These are phyloP conservation scores for Sherardia arvensis DNA, from an alignment of 257 asterid species.

Conservation along the genomic window DNA sequence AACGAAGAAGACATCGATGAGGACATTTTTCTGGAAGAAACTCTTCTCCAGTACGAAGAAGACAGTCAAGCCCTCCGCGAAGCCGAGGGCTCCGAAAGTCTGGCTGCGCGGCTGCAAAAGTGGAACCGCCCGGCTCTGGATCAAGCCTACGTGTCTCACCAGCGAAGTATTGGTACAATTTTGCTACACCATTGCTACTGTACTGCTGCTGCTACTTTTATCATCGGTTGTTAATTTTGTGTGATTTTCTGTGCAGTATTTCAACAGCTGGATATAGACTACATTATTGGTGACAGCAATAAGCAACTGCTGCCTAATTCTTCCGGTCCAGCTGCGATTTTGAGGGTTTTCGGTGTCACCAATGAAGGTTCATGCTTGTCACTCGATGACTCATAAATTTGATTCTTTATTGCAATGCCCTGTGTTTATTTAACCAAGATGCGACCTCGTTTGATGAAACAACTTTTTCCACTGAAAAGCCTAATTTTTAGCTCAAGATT, in stretches of 20 bases:
- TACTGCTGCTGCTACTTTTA: constrained; percentile 8
- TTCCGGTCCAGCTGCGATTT: constrained; percentile 75
- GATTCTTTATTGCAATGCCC: not conserved
- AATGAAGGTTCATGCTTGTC: constrained; percentile 55
- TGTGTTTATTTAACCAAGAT: not conserved
- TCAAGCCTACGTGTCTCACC: constrained; percentile 32
- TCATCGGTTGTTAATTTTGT: constrained; percentile 1
- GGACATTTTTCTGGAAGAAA: constrained; percentile 79
- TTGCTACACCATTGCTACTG: not conserved
- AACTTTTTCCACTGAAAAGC: not conserved
- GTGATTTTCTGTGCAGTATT: constrained; percentile 31
- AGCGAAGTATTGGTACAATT: constrained; percentile 51
- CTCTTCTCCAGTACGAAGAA: constrained; percentile 60
- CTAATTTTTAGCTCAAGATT: not conserved
- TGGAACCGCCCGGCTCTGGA: constrained; percentile 77
- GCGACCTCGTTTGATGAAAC: not conserved
- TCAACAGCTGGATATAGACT: constrained; percentile 95
- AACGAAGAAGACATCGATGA: constrained; percentile 91
- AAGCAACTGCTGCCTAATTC: constrained; percentile 62
- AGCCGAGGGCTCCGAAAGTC: constrained; percentile 38
- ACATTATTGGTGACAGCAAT: constrained; percentile 65
- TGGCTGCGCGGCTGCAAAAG: constrained; percentile 54
- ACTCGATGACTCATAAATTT: not conserved
- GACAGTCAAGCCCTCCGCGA: constrained; percentile 41
- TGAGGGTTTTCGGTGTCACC: constrained; percentile 86